Conservation (phyloP, 2,329 filamentous ascomycete genomes). For the Coniochaeta sp. region DNA sequence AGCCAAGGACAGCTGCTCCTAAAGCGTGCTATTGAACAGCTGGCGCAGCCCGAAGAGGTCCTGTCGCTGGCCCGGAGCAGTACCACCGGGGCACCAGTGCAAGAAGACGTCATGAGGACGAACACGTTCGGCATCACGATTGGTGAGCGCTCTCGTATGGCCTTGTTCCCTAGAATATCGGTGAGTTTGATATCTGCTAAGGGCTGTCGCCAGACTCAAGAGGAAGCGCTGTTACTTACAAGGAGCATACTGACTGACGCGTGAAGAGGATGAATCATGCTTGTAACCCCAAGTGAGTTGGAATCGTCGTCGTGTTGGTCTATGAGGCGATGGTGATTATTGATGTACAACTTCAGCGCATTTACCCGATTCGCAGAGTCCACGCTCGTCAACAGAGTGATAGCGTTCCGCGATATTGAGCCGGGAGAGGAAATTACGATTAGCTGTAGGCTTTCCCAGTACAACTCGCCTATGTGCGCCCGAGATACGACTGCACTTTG, state of each 20-base stretch:
- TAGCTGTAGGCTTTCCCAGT: slow-evolving; percentile 14
- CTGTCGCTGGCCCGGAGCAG: slow-evolving; percentile 4
- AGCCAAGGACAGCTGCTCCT: slow-evolving; percentile 13
- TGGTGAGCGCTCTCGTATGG: slow-evolving; percentile 8
- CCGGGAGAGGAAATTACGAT: slow-evolving; percentile 20
- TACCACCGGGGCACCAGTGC: slow-evolving; percentile 5
- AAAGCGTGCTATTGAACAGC: slow-evolving; percentile 11
- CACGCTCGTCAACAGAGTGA: slow-evolving; percentile 15
- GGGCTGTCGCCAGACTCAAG: background rate
- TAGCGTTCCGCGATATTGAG: slow-evolving; percentile 17
- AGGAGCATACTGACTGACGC: background rate
- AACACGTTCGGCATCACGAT: slow-evolving; percentile 13
- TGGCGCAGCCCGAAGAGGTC: slow-evolving; percentile 4
- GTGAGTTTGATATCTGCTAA: background rate
- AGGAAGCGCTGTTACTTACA: background rate
- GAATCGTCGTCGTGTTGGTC: background rate
- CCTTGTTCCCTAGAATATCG: slow-evolving; percentile 17
- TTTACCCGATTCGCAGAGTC: slow-evolving; percentile 13
- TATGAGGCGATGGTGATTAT: background rate
- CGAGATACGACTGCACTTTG: background rate
- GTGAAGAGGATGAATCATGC: slow-evolving; percentile 16
- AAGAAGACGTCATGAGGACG: slow-evolving; percentile 13
- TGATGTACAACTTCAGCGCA: slow-evolving; percentile 8
- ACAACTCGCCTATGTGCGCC: background rate
- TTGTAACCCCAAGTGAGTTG: slow-evolving; percentile 17